Evolutionary conservation across 305 asterid genomes (phyloP).

Genomic region (Salvia sclarea): DNA sequence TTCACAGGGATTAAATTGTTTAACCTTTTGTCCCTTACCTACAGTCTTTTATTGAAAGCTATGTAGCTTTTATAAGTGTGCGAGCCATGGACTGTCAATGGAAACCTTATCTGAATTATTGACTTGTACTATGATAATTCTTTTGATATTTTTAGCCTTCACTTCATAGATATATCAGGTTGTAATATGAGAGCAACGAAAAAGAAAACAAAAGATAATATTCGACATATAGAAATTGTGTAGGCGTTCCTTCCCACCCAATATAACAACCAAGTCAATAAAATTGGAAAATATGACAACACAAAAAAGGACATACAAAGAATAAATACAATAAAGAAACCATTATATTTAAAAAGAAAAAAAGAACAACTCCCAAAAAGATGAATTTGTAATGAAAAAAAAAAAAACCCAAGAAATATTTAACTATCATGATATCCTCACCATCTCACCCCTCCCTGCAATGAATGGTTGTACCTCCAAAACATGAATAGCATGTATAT

Average conservation of each 20-base stretch:
- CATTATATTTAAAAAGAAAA: slow-evolving; percentile 23
- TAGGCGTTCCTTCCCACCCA: background rate
- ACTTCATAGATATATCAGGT: no score
- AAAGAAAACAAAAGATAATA: no score
- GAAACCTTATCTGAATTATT: background rate
- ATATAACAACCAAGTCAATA: slow-evolving; percentile 6
- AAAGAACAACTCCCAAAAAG: slow-evolving; percentile 34
- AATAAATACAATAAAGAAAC: slow-evolving; percentile 49
- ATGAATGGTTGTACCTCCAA: slow-evolving; percentile 46
- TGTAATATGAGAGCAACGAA: background rate
- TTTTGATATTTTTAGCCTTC: no score
- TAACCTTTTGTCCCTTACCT: background rate
- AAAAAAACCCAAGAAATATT: background rate
- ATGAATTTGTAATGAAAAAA: slow-evolving; percentile 26
- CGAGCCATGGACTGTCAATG: background rate
- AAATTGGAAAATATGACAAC: background rate
- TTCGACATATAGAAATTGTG: background rate
- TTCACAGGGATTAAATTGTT: background rate
- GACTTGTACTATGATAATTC: background rate
- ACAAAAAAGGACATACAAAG: slow-evolving; percentile 51
- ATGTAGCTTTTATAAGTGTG: background rate
- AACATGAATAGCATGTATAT: slow-evolving; percentile 31
- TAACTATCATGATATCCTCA: slow-evolving; percentile 18
- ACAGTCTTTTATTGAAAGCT: background rate
- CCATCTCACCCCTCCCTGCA: slow-evolving; percentile 30